phyloP scores from a whole-genome alignment of 2,329 filamentous ascomycete species.

The Neospermospora avenae region DNA sequence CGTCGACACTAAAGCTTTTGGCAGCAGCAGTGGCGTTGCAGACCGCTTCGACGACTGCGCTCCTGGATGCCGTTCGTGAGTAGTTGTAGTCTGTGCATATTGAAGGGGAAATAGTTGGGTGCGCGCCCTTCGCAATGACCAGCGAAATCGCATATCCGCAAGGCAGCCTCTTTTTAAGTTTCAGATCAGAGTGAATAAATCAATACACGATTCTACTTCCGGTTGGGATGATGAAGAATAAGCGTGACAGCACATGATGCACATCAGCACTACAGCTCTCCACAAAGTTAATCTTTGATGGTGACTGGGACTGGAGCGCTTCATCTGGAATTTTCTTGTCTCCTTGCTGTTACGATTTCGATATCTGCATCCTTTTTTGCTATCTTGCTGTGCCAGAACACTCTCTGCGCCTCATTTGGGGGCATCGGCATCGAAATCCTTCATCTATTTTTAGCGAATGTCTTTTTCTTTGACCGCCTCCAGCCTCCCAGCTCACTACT shows the following conservation, averaged over 20 bases:
- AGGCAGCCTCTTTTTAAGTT: neutral
- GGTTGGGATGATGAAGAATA: neutral
- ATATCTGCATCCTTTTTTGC: neutral
- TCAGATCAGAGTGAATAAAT: neutral
- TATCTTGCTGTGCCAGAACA: neutral
- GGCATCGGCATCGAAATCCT: neutral
- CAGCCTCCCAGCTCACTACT: neutral
- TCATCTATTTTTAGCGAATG: neutral
- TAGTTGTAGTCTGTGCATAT: neutral
- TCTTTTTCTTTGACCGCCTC: neutral
- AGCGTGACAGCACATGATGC: neutral
- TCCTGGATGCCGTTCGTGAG: neutral
- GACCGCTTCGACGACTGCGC: neutral
- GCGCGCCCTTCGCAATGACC: neutral
- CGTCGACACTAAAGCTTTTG: neutral
- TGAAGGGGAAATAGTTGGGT: neutral
- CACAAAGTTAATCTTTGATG: neutral
- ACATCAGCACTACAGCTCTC: neutral
- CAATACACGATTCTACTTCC: neutral
- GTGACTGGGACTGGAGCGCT: neutral
- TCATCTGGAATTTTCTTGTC: too few relatives aligned
- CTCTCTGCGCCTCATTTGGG: neutral
- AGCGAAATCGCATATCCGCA: neutral
- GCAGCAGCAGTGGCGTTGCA: conserved; percentile 2
- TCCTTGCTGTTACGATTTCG: neutral